Evolutionary conservation across 23 red algal genomes (phyloP), one percentile per base, ranked within the genome.

Genomic region (Gracilaria vermiculophylla): DNA sequence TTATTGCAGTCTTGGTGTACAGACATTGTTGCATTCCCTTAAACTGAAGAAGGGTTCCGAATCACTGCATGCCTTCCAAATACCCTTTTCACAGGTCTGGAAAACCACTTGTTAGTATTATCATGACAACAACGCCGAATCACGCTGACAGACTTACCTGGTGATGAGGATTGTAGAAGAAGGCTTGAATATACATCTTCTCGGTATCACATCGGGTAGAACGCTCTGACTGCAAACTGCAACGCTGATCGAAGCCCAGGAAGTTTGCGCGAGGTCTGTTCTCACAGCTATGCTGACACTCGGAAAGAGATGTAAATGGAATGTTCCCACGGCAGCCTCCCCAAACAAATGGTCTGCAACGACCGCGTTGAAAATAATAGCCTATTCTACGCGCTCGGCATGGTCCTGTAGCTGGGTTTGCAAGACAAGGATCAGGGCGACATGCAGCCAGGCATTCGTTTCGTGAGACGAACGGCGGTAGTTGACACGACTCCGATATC

Each of bases 261-360:
- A 47, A 27, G 24, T 29, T 42, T 44, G 67, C 67, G 33, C 42
- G 42, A 24, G 67, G 67, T 23, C 25, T 73, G 67, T 73, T 42
- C 42, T 73, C 40, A 28, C 67, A 73, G 24, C 42, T 28, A 44
- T 28, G 20, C 8, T 47, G 67, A 28, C 67, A 73, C 2, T 42
- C 67, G 19, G 67, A 73, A 20, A 73, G 36, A 0, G 67, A 73
- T 20, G 6, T 1, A 73, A 73, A 73, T 12, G 67, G 67, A 27
- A 73, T 24, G 12, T 48, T 3, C 20, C 67, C 67, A 48, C 67
- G 39, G 42, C 67, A 73, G 40, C 67, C 39, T 16, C 67, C 67
- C 67, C 67, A 73, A 5, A 73, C 67, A 47, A 73, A 73, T 47
- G 67, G 67, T 48, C 35, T 44, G 28, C 67, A 73, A 47, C 67